These are phyloP conservation scores for Aristolochia fimbriata DNA, from an alignment of 164 flowering plant genomes.

Conservation along the genomic window DNA sequence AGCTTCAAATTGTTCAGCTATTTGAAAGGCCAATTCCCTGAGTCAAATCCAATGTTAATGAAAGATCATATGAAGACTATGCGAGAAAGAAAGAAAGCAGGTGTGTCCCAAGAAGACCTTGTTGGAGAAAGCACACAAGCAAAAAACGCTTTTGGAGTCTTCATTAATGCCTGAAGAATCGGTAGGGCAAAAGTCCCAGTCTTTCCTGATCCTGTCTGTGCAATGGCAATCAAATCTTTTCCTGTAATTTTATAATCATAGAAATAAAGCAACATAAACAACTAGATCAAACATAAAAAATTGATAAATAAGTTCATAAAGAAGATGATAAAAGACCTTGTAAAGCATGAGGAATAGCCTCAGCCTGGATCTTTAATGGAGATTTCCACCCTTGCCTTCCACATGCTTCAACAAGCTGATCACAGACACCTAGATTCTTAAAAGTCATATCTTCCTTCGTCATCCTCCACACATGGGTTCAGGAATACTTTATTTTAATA, in stretches of 20 bases:
- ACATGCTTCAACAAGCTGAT: slow-evolving; percentile 64
- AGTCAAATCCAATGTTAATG: not conserved
- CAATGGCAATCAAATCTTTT: slow-evolving; percentile 79
- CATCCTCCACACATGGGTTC: slow-evolving; percentile 13
- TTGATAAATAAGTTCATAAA: not conserved
- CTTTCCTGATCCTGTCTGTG: slow-evolving; percentile 95
- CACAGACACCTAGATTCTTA: slow-evolving; percentile 49
- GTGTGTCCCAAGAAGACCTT: slow-evolving; percentile 23
- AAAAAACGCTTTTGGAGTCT: slow-evolving; percentile 49
- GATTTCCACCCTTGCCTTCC: slow-evolving; percentile 56
- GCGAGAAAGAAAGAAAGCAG: not conserved
- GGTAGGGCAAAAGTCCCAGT: slow-evolving; percentile 94
- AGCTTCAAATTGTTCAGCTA: slow-evolving; percentile 86
- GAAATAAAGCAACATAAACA: not conserved
- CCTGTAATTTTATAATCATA: slow-evolving; percentile 20
- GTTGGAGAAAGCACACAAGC: slow-evolving; percentile 87
- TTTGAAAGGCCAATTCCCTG: slow-evolving; percentile 94
- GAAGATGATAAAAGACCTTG: slow-evolving; percentile 29
- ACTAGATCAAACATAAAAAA: not conserved
- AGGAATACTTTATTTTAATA: no score
- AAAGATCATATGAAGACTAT: not conserved
- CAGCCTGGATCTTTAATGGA: slow-evolving; percentile 70
- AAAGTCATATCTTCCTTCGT: slow-evolving; percentile 31
- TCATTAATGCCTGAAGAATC: slow-evolving; percentile 59
- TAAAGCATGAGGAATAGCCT: slow-evolving; percentile 73